A percentile compares a stretch with the other conserved stretches of the same genome.
These are phyloP conservation scores for Coccomyxa subellipsoidea DNA, from an alignment of 163 green algal species.

Conservation along the genomic window DNA sequence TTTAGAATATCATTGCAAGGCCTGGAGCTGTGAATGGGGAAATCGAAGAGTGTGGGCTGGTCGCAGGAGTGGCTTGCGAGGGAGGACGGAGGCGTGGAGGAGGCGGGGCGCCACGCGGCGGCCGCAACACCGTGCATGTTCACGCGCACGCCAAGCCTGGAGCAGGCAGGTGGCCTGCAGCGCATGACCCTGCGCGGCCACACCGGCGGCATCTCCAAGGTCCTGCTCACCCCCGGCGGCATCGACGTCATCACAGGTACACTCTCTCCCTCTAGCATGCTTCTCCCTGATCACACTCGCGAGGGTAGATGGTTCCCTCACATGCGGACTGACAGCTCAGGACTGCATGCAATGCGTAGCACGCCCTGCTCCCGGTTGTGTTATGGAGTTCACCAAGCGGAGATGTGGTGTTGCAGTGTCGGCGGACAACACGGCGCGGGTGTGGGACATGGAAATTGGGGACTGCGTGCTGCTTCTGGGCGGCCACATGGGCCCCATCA, in stretches of 20 bases:
- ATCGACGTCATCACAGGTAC: conserved; percentile 67
- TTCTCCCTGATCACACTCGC: too few relatives aligned
- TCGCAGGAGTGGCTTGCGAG: conserved; percentile 29
- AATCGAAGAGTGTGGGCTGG: not conserved
- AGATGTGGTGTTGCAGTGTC: conserved; percentile 50
- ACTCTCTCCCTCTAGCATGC: too few relatives aligned
- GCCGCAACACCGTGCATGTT: conserved; percentile 31
- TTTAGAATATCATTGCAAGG: too few relatives aligned
- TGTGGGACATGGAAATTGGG: conserved; percentile 87
- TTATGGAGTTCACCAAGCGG: too few relatives aligned
- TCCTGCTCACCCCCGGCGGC: conserved; percentile 68
- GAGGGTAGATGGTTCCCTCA: too few relatives aligned
- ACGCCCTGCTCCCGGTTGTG: too few relatives aligned
- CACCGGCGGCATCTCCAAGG: conserved; percentile 43
- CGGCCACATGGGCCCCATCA: conserved; percentile 69
- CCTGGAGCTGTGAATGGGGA: too few relatives aligned
- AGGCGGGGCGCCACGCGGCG: not conserved
- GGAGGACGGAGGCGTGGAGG: not conserved
- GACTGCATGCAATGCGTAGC: too few relatives aligned
- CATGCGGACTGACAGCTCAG: too few relatives aligned
- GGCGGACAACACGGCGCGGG: conserved; percentile 70
- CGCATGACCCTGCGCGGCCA: conserved; percentile 77
- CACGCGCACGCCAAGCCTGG: conserved; percentile 45
- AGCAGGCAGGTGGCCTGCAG: conserved; percentile 74
- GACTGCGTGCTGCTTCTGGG: conserved; percentile 73